Evolutionary conservation across 805 yeast genomes (phyloP).

Genomic region (Ogataea zsoltii): DNA sequence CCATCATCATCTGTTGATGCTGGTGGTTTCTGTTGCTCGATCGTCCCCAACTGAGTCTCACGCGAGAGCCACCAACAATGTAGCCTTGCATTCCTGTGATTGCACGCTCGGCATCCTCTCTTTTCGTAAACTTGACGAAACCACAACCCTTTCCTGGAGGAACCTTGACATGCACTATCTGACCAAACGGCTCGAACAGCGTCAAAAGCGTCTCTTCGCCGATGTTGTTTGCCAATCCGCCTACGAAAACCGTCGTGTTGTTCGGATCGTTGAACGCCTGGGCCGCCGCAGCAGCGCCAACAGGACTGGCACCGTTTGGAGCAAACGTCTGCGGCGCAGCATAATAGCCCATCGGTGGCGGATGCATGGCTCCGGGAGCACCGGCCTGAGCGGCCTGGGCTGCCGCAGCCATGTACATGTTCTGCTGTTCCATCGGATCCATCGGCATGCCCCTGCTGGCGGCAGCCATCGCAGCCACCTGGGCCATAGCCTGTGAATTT

Average conservation of each 20-base stretch:
- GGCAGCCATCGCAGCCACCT: constrained; percentile 13
- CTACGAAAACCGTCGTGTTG: constrained; percentile 74
- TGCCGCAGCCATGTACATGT: constrained; percentile 23
- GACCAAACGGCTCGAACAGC: constrained; percentile 74
- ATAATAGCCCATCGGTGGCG: constrained; percentile 29
- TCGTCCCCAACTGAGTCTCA: constrained; percentile 77
- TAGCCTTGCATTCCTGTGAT: constrained; percentile 80
- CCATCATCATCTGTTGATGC: constrained; percentile 22
- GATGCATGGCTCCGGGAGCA: constrained; percentile 14
- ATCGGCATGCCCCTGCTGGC: constrained; percentile 18
- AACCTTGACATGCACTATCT: constrained; percentile 65
- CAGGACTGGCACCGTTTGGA: constrained; percentile 15
- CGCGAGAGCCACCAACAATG: constrained; percentile 70
- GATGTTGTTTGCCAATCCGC: constrained; percentile 66
- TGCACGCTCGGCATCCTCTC: constrained; percentile 77
- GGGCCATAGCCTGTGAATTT: constrained; percentile 13
- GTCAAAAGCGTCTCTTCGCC: constrained; percentile 60
- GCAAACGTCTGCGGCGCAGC: constrained; percentile 21
- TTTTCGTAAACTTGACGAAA: constrained; percentile 63
- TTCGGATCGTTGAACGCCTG: constrained; percentile 51
- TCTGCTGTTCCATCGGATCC: constrained; percentile 26
- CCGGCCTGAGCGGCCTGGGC: constrained; percentile 20
- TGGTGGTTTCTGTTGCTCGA: constrained; percentile 32
- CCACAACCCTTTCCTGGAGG: constrained; percentile 84
- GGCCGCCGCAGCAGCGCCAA: constrained; percentile 19